phyloP scores from a whole-genome alignment of 2,329 filamentous ascomycete genomes.

The Aureobasidium sp. region DNA sequence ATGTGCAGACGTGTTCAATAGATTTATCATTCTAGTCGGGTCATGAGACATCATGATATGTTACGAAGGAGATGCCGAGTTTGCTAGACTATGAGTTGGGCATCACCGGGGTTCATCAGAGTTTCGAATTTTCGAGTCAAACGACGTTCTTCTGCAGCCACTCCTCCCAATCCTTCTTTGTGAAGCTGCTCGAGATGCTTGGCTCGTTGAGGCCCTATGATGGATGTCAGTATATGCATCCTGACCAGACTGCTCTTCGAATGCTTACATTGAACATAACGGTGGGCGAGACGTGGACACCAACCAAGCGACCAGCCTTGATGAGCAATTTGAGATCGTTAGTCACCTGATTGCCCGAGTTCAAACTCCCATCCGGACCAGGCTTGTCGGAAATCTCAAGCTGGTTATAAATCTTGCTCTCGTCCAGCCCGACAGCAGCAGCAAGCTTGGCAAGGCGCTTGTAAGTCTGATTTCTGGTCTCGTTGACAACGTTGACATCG shows the following conservation, averaged over 20 bases:
- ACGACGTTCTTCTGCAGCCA: conserved; percentile 63
- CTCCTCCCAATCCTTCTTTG: conserved; percentile 71
- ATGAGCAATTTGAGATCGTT: conserved; percentile 76
- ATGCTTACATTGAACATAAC: conserved; percentile 65
- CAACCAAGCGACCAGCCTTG: conserved; percentile 57
- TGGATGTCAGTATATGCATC: conserved; percentile 15
- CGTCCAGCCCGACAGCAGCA: conserved; percentile 58
- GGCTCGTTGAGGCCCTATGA: conserved; percentile 59
- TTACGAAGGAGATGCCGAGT: too few species aligned
- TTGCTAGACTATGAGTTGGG: not conserved
- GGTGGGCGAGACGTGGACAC: conserved; percentile 86
- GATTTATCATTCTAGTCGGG: too few species aligned
- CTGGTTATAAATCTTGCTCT: conserved; percentile 59
- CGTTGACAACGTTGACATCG: conserved; percentile 74
- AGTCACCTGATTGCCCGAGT: conserved; percentile 73
- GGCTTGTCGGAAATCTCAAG: conserved; percentile 63
- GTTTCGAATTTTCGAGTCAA: conserved; percentile 28
- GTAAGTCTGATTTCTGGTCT: conserved; percentile 80
- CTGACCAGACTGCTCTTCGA: not conserved
- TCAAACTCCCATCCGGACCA: conserved; percentile 58
- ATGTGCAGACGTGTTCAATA: too few species aligned
- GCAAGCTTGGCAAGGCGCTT: conserved; percentile 69
- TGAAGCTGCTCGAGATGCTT: conserved; percentile 72
- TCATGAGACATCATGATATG: too few species aligned
- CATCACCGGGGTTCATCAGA: not conserved